Evolutionary conservation across 1,284 basidiomycete species (phyloP).

Genomic region (Trichosporon asahii): DNA sequence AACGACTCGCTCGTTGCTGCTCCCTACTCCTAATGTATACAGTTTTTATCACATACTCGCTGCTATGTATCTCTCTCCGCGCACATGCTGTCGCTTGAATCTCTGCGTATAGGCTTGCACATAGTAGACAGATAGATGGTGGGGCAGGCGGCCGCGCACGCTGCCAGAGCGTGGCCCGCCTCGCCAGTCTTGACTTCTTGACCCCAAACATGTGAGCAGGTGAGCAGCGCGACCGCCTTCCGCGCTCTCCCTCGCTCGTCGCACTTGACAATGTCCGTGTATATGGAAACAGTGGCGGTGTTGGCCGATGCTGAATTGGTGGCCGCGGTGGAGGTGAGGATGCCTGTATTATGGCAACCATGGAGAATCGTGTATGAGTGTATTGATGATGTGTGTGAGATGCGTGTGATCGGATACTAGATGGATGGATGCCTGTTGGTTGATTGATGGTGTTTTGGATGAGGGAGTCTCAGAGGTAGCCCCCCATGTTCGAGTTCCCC

Average conservation of each 20-base stretch:
- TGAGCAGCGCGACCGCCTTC: not conserved
- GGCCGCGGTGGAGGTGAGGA: not conserved
- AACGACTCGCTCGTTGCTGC: not conserved
- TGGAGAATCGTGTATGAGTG: not conserved
- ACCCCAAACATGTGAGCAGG: not conserved
- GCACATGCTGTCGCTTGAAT: not conserved
- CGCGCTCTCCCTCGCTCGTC: not conserved
- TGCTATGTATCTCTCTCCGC: not conserved
- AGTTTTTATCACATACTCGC: not conserved
- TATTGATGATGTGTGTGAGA: not conserved
- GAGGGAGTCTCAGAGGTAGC: not conserved
- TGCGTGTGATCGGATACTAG: not conserved
- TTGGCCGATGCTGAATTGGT: not conserved
- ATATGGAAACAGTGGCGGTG: not conserved
- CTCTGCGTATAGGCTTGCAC: not conserved
- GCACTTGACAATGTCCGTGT: conserved; percentile 1
- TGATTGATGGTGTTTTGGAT: not conserved
- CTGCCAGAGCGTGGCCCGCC: not conserved
- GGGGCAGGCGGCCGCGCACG: not conserved
- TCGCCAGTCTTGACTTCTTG: not conserved
- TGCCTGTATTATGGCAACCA: not conserved
- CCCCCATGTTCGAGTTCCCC: not conserved
- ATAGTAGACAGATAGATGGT: conserved; percentile 1
- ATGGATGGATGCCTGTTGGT: not conserved
- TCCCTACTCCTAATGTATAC: conserved; percentile 1